phyloP scores from a whole-genome alignment of 208 protist species.

The Crithidia thermophila region DNA sequence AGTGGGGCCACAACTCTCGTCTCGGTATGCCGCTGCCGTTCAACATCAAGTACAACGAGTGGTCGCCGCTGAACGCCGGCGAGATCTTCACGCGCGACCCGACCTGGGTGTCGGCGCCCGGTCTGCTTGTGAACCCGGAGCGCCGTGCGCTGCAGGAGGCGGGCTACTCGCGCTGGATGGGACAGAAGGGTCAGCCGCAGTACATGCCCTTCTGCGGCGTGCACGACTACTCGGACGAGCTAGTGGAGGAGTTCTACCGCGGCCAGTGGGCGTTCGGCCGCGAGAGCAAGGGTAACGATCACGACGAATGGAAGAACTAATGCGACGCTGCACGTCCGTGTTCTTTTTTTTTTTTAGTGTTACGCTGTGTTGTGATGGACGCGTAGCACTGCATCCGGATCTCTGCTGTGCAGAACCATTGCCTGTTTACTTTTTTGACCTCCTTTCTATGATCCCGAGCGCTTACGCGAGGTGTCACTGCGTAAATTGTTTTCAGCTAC shows the following conservation, averaged over 20 bases:
- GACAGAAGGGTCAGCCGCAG: conserved; percentile 81
- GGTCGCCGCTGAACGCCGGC: conserved; percentile 66
- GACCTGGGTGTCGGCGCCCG: conserved; percentile 77
- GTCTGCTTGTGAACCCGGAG: conserved; percentile 82
- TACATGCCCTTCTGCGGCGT: conserved; percentile 91
- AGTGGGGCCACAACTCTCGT: conserved; percentile 88
- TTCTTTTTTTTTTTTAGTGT: conserved; percentile 3
- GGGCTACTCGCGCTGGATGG: conserved; percentile 85
- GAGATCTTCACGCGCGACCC: conserved; percentile 77
- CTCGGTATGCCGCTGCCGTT: conserved; percentile 80
- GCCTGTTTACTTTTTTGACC: conserved; percentile 13
- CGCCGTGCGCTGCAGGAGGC: conserved; percentile 75
- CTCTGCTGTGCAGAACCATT: too few relatives aligned
- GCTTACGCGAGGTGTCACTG: too few relatives aligned
- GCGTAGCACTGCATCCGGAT: too few relatives aligned
- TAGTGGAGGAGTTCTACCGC: conserved; percentile 92
- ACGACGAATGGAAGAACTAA: conserved; percentile 91
- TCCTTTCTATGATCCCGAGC: conserved; percentile 3
- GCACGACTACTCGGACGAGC: conserved; percentile 88
- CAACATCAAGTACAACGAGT: conserved; percentile 88
- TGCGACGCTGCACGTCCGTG: background rate
- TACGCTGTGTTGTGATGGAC: background rate
- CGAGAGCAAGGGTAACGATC: conserved; percentile 87
- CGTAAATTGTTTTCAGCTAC: background rate
- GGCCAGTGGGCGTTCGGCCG: conserved; percentile 88